Conservation (phyloP, 768 basidiomycete species). For the Holtermanniella nyarrowii region DNA sequence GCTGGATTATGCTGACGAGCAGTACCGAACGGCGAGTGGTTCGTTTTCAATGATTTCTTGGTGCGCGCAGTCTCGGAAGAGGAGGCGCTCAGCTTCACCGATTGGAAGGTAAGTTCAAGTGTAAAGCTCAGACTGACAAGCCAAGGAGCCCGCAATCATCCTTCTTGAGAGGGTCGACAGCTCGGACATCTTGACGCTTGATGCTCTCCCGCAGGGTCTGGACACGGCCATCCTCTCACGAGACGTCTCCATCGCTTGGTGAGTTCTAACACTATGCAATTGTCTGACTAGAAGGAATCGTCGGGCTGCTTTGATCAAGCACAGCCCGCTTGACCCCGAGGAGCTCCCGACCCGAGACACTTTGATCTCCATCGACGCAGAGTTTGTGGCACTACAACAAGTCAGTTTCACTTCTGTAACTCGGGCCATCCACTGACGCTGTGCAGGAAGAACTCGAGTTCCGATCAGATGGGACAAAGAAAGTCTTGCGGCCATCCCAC, state of each 20-base stretch:
- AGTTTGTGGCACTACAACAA: conserved; percentile 95
- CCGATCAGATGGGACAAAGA: conserved; percentile 87
- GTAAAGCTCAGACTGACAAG: not conserved
- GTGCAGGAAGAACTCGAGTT: conserved; percentile 84
- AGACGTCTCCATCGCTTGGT: conserved; percentile 84
- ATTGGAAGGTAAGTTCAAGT: conserved; percentile 72
- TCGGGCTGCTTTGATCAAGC: conserved; percentile 61
- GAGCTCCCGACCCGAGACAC: conserved; percentile 81
- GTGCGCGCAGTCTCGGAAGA: conserved; percentile 74
- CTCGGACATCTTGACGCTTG: conserved; percentile 48
- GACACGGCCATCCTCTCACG: conserved; percentile 67
- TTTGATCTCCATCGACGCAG: conserved; percentile 88
- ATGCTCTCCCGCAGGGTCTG: conserved; percentile 59
- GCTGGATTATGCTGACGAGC: conserved; percentile 1
- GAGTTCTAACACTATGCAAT: conserved; percentile 26
- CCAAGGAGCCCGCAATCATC: conserved; percentile 75
- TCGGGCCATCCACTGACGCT: not conserved
- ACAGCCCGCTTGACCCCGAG: conserved; percentile 57
- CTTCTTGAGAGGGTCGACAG: conserved; percentile 71
- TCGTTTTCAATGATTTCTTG: conserved; percentile 91
- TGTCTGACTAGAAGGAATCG: conserved; percentile 53
- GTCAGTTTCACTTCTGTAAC: conserved; percentile 40
- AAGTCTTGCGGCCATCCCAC: conserved; percentile 79
- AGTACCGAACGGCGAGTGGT: conserved; percentile 82
- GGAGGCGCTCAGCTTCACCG: conserved; percentile 78